Evolutionary conservation across 2,329 filamentous ascomycete genomes (phyloP).

Genomic region (Bipolaris bicolor): DNA sequence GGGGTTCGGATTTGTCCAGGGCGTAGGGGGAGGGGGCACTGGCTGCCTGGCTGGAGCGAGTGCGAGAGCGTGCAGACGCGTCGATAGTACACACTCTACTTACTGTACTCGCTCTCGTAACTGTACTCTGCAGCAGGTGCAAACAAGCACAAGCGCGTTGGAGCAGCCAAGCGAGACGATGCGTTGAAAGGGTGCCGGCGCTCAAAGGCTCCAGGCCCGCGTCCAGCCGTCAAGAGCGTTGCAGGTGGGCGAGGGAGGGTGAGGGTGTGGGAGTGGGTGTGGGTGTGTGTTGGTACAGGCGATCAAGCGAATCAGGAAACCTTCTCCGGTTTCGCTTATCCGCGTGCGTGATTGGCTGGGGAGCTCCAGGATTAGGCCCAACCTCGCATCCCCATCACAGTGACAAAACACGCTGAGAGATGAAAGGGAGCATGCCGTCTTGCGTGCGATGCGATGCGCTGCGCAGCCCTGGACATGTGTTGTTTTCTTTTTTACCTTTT

Average conservation of each 20-base stretch:
- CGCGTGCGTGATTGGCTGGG: conserved; percentile 29
- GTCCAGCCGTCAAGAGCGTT: background rate
- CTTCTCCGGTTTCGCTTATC: conserved; percentile 31
- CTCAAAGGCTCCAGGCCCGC: too few relatives aligned
- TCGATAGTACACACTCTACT: background rate
- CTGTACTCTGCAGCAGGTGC: background rate
- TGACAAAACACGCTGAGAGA: conserved; percentile 28
- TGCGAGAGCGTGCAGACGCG: background rate
- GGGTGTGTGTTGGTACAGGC: conserved; percentile 7
- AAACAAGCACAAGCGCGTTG: conserved; percentile 28
- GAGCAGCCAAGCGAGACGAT: background rate
- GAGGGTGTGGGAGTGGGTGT: background rate
- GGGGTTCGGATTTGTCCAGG: background rate
- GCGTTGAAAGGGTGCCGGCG: background rate
- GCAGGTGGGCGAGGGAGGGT: background rate
- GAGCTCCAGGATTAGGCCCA: conserved; percentile 24
- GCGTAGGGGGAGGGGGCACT: background rate
- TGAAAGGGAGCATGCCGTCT: conserved; percentile 25
- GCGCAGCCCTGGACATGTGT: conserved; percentile 1
- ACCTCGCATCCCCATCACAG: conserved; percentile 14
- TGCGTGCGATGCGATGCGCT: conserved; percentile 12
- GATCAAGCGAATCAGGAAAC: conserved; percentile 15
- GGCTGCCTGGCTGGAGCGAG: background rate
- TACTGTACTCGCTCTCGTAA: background rate
- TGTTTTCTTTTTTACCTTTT: conserved; percentile 3